Evolutionary conservation across 352 stramenopile species (phyloP).

Genomic region (Globisporangium recalcitrans): DNA sequence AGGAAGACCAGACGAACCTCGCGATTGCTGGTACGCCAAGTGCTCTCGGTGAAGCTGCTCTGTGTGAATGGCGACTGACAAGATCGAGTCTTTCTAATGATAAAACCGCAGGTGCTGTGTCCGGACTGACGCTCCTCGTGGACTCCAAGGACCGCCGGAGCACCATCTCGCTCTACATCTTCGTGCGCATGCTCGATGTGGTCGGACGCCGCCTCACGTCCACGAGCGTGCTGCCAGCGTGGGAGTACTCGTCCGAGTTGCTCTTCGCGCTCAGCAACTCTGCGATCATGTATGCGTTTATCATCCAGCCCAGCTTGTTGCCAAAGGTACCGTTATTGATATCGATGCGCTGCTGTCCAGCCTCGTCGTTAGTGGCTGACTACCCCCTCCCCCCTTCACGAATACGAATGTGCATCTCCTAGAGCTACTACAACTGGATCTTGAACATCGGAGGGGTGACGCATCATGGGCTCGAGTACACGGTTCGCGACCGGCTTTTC

Average conservation of each 20-base stretch:
- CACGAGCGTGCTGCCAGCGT: constrained; percentile 41
- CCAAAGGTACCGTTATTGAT: constrained; percentile 42
- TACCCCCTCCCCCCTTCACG: neutral
- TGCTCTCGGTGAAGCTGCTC: no score
- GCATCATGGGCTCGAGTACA: constrained; percentile 68
- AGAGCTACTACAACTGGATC: constrained; percentile 87
- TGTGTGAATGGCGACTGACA: neutral
- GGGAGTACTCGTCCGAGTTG: constrained; percentile 62
- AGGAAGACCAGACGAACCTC: constrained; percentile 52
- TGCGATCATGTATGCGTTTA: constrained; percentile 75
- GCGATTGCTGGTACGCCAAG: constrained; percentile 47
- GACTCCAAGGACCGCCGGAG: constrained; percentile 57
- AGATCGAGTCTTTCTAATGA: neutral
- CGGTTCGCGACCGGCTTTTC: constrained; percentile 50
- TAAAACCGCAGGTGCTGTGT: constrained; percentile 31
- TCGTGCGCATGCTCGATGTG: constrained; percentile 82
- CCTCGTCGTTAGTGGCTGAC: neutral
- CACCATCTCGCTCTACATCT: constrained; percentile 82
- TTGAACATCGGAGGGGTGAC: constrained; percentile 64
- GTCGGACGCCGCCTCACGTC: constrained; percentile 65
- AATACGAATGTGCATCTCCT: neutral
- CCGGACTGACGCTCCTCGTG: constrained; percentile 63
- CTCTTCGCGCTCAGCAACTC: constrained; percentile 76
- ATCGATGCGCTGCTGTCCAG: neutral
- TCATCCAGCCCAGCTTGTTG: constrained; percentile 60